Evolutionary conservation across 495 filamentous ascomycete genomes (phyloP).

Genomic region (Penicillium maclennaniae): DNA sequence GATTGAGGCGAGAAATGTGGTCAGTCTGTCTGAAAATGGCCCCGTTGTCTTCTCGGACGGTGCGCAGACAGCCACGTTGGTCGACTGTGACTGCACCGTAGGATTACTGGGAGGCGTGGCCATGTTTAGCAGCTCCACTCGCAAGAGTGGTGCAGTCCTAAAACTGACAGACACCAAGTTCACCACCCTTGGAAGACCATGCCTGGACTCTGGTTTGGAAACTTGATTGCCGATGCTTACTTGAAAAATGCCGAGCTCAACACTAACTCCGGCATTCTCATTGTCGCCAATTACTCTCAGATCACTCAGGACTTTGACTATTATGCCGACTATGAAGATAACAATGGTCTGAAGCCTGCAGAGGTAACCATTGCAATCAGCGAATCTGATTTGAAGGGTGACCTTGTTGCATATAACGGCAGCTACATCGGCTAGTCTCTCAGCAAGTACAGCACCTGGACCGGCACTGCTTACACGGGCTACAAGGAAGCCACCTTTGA

Average conservation of each 20-base stretch:
- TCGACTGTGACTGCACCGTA: slow-evolving; percentile 10
- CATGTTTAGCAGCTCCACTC: slow-evolving; percentile 10
- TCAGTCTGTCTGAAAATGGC: slow-evolving; percentile 11
- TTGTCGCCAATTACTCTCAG: slow-evolving; percentile 16
- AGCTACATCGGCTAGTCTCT: slow-evolving; percentile 11
- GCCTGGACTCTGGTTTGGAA: slow-evolving; percentile 17
- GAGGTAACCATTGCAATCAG: slow-evolving; percentile 5
- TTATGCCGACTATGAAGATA: slow-evolving; percentile 14
- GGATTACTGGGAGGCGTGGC: slow-evolving; percentile 14
- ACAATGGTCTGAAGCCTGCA: slow-evolving; percentile 8
- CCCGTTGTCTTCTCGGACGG: slow-evolving; percentile 15
- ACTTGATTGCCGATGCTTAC: slow-evolving; percentile 6
- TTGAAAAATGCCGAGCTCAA: slow-evolving; percentile 4
- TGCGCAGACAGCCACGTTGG: slow-evolving; percentile 2
- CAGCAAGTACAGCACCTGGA: slow-evolving; percentile 8
- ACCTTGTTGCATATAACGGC: slow-evolving; percentile 15
- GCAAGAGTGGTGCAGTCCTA: slow-evolving; percentile 2
- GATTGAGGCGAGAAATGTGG: slow-evolving; percentile 8
- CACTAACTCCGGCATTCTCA: slow-evolving; percentile 9
- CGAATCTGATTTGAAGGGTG: slow-evolving; percentile 9
- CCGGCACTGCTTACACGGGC: slow-evolving; percentile 16
- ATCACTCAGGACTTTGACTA: slow-evolving; percentile 18
- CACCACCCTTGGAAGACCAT: slow-evolving; percentile 6
- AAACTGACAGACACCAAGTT: slow-evolving; percentile 15
- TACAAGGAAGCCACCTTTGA: slow-evolving; percentile 7